Base-by-base conservation (phyloP, 805 yeast species). In the Starmerella potacharoeniae region DNA sequence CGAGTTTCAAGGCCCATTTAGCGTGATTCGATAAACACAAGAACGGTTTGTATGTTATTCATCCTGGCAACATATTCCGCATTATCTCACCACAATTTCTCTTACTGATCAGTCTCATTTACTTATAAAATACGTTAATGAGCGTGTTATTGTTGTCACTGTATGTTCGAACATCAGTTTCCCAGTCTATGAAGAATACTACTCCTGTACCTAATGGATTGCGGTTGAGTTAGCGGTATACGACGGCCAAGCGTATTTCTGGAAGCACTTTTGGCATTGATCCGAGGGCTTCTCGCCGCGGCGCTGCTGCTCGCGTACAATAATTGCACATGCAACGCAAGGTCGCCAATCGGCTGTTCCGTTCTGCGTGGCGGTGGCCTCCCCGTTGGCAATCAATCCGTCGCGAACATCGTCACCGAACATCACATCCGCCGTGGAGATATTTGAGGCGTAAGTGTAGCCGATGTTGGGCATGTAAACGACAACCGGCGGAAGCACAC, bases 311-410 rank as follows among this genome's bases (percentile, higher is more conserved):
- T 81, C 77, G 68, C 93, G 79, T 68, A 84, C 80, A 55, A 85
- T 73, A 45, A 84, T 77, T 8, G 91, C 91, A 74, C 93, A 85
- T 2, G 84, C 83, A 53, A 85, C 76, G 71, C 93, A 84, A 5
- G 79, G 75, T 46, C 77, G 71, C 79, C 82, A 84, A 41, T 81
- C 78, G 2, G 72, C 89, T 31, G 80, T 65, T 33, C 76, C 67
- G 65, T 84, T 84, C 63, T 83, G 74, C 1, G 86, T 72, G 6
- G 82, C 74, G 7, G 77, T 75, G 63, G 82, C 87, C 64, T 79
- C 82, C 13, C 91, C 93, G 65, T 85, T 85, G 61, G 73, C 68
- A 56, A 84, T 77, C 71, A 84, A 74, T 0, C 75, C 71, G 44
- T 73, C 66, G 62, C 79, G 79, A 62, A 81, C 85, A 1, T 72